Base-by-base conservation (phyloP, 73 alveolate genomes). In the Paramecium octaurelia region DNA sequence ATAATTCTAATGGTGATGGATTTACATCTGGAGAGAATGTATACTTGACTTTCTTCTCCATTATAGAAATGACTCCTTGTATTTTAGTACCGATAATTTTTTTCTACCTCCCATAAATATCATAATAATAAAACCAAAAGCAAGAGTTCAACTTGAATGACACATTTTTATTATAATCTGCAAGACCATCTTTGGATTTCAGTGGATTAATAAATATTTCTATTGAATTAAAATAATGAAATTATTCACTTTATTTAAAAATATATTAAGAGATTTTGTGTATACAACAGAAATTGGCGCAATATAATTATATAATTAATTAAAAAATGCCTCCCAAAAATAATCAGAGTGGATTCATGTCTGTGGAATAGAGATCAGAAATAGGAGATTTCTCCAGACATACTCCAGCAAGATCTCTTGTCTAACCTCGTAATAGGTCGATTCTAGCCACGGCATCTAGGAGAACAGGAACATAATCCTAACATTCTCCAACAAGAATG, bases 61-160 rank as follows among this genome's bases (percentile, higher is more conserved):
- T 75, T 40, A 29, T 75, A 38, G 88, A 75, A 42, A 75, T 75
- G 88, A 75, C 88, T 16, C 88, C 88, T 38, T 75, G 88, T 75
- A 38, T 75, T 29, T 75, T 75, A 20, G 88, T 75, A 35, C 88
- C 88, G 0, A 8, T 75, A 3, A 42, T 75, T 7, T 75, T 75
- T 42, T 75, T 38, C 12, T 75, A 75, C 21, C 10, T 75, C 34
- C 88, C 88, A 14, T 10, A 75, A 38, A 75, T 75, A 75, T 16
- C 57, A 64, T 64, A 27, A 64, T 24, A 64, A 64, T 27, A 64
- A 12, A 14, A 24, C 12, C 21, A 64, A 12, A 16, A 29, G 29
- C 8, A 64, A 8, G 84, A 64, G 24, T 27, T 64, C 14, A 12
- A 31, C 31, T 64, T 64, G 31, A 64, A 64, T 64, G 84, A 64